These are phyloP conservation scores for Citrus sinensis DNA, from an alignment of 345 rosid genomes.

Conservation along the genomic window DNA sequence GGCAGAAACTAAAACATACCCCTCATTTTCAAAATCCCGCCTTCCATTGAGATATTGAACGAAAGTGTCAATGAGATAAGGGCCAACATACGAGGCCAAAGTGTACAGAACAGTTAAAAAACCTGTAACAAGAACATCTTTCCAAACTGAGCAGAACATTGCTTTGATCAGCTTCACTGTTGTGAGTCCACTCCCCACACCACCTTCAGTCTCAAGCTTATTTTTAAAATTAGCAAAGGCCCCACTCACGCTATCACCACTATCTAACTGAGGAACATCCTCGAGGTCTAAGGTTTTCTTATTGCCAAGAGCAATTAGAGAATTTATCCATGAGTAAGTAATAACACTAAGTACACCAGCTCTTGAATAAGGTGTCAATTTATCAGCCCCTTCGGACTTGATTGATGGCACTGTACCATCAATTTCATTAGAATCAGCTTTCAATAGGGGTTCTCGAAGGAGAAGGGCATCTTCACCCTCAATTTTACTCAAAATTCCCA, in stretches of 20 bases:
- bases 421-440: conserved; percentile 21
- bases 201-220: conserved; percentile 42
- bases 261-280: conserved; percentile 67
- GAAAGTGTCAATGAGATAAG: conserved; percentile 53
- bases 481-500: conserved; percentile 10
- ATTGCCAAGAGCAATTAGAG: conserved; percentile 55
- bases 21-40: conserved; percentile 43
- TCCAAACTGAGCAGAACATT: conserved; percentile 38
- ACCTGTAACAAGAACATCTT: conserved; percentile 44
- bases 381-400: conserved; percentile 34
- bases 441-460: conserved; percentile 55
- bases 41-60: conserved; percentile 56
- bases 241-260: conserved; percentile 41
- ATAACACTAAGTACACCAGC: conserved; percentile 43
- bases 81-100: conserved; percentile 56
- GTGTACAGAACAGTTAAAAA: conserved; percentile 34
- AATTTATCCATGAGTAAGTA: conserved; percentile 63
- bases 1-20: conserved; percentile 47
- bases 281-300: conserved; percentile 56
- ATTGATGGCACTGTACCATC: conserved; percentile 12
- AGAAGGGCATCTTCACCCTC: conserved; percentile 11
- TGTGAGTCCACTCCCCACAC: conserved; percentile 32
- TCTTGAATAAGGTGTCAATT: conserved; percentile 42
- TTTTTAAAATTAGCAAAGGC: conserved; percentile 35
- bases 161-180: conserved; percentile 50